phyloP scores from a whole-genome alignment of 2,329 filamentous ascomycete species.

The Passalora sequoiae region DNA sequence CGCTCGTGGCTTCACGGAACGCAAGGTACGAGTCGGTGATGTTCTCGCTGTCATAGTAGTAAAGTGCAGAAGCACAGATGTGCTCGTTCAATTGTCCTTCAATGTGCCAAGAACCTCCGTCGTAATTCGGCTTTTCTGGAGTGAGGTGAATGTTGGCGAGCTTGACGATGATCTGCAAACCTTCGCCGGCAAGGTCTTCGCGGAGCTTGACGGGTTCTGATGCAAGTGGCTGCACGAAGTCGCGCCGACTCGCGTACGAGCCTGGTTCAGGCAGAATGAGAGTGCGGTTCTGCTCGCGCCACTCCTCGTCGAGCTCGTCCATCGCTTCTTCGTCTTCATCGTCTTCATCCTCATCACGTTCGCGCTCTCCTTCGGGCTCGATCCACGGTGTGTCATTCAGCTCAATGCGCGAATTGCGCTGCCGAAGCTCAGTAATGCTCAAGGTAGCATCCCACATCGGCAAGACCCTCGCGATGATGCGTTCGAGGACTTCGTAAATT shows the following conservation, averaged over 20 bases:
- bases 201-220: conserved; percentile 16
- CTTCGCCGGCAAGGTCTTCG: conserved; percentile 37
- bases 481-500: conserved; percentile 26
- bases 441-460: conserved; percentile 29
- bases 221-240: neutral
- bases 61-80: conserved; percentile 59
- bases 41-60: conserved; percentile 59
- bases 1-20: conserved; percentile 41
- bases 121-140: conserved; percentile 53
- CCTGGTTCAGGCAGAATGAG: conserved; percentile 11
- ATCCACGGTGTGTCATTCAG: conserved; percentile 8
- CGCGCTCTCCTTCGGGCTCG: conserved; percentile 6
- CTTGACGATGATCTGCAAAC: conserved; percentile 60
- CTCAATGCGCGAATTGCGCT: conserved; percentile 3
- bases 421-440: conserved; percentile 1
- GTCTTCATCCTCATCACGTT: conserved; percentile 4
- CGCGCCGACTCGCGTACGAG: neutral
- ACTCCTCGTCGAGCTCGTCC: conserved; percentile 10
- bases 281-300: conserved; percentile 5
- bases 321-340: conserved; percentile 13
- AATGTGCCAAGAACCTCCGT: conserved; percentile 52
- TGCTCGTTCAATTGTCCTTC: conserved; percentile 53
- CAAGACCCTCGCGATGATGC: conserved; percentile 22
- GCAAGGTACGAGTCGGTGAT: conserved; percentile 49
- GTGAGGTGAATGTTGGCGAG: conserved; percentile 56